Evolutionary conservation across 305 asterid species (phyloP), one percentile per base, ranked within the genome.

Genomic region (Fraxinus paxiana): DNA sequence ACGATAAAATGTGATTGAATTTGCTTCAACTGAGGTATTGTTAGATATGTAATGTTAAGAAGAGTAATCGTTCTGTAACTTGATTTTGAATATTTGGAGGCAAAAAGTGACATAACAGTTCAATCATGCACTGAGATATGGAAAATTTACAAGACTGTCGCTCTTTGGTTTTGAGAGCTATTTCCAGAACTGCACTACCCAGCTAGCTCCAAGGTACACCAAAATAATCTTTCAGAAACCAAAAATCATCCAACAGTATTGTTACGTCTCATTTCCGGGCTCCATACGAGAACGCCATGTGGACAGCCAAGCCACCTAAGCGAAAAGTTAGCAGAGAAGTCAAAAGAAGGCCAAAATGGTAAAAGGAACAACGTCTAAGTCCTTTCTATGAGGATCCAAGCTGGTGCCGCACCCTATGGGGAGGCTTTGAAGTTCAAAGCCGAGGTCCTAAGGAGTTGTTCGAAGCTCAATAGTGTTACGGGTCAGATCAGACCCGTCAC

Each of bases 21-120:
- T 84, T 88, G 92, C 77, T 82, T 83, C 86, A 89, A 85, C 31
- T 89, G 88, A 82, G 87, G 59, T 28, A 22, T 18, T 38, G 87
- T 59, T 37, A 86, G 81, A 31, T 74, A 78, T 46, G 54, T 81
- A 33, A 18, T 75, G 80, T 73, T 38, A 43, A 84, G 72, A 75
- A 79, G 71, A 35, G 76, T 77, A 34, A 81, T 41, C 12, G 61
- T 59, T 26, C 61, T 22, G 34, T 79, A 63, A 24, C 84, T 54
- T 43, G 77, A 83, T 43, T 65, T 83, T 37, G 77, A 70, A 71
- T 77, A 70, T 28, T 81, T 77, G 83, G 82, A 81, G 78, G 41
- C 63, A 77, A 75, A 81, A 20, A 20, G 77, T 38, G 82, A 76
- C 87, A 85, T 82, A 18, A 79, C 71, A 31, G 34, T 26, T 54